Evolutionary conservation across 2,329 filamentous ascomycete species (phyloP).

Genomic region (Claviceps digitariae): DNA sequence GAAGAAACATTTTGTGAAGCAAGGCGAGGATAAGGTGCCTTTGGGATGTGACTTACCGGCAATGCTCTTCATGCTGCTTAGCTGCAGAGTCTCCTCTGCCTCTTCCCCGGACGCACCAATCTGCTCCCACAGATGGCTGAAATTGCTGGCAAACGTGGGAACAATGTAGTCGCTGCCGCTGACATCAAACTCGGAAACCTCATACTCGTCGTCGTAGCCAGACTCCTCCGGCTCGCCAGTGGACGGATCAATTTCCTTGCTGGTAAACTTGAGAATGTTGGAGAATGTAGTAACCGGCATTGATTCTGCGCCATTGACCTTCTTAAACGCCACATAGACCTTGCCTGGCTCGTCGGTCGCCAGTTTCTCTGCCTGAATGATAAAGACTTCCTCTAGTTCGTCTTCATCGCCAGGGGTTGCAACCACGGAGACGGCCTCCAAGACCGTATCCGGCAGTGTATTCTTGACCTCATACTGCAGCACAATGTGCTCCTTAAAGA

Average conservation of each 20-base stretch:
- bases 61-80: constrained; percentile 82
- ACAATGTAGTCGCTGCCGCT: constrained; percentile 87
- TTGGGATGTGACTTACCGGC: constrained; percentile 48
- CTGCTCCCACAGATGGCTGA: constrained; percentile 92
- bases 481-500: constrained; percentile 95
- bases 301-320: constrained; percentile 59
- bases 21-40: not conserved
- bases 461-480: constrained; percentile 97
- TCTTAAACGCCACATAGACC: constrained; percentile 90
- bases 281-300: constrained; percentile 73
- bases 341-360: constrained; percentile 77
- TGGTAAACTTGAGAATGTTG: constrained; percentile 91
- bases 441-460: constrained; percentile 77
- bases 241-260: constrained; percentile 92
- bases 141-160: constrained; percentile 87
- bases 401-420: constrained; percentile 72
- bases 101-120: constrained; percentile 80
- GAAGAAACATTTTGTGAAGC: not conserved
- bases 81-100: constrained; percentile 78
- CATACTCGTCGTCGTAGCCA: constrained; percentile 96
- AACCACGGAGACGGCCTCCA: constrained; percentile 78
- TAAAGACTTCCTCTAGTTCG: constrained; percentile 80
- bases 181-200: constrained; percentile 86
- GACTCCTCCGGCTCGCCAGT: constrained; percentile 84
- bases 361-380: constrained; percentile 76